Evolutionary conservation across 257 asterid genomes (phyloP).

Genomic region (Gentiana macrophylla): DNA sequence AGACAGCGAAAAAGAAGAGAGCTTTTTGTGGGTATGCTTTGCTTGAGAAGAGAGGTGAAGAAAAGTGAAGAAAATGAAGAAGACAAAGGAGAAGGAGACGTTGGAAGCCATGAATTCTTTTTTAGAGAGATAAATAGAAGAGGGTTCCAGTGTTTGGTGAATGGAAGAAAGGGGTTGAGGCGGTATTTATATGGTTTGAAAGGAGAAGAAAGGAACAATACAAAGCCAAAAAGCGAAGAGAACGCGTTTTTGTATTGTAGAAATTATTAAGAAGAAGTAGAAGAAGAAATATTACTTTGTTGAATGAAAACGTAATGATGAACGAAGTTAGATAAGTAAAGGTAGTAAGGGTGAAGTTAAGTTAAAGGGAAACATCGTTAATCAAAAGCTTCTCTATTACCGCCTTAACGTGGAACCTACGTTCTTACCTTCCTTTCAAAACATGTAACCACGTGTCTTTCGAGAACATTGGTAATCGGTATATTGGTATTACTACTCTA

Average conservation of each 20-base stretch:
- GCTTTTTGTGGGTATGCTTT: constrained; percentile 2
- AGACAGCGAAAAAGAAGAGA: constrained; percentile 24
- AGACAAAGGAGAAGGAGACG: constrained; percentile 8
- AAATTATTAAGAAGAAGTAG: no score
- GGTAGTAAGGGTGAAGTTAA: no score
- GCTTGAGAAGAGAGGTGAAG: constrained; percentile 16
- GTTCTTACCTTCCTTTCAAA: no score
- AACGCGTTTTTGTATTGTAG: constrained; percentile 41
- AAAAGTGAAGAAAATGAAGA: constrained; percentile 12
- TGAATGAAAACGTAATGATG: no score
- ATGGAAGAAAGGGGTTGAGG: neutral
- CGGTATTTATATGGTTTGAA: constrained; percentile 32
- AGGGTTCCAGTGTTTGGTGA: neutral
- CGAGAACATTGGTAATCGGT: no score
- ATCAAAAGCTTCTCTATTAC: no score
- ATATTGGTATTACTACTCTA: no score
- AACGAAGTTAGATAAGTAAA: no score
- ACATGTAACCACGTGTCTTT: no score
- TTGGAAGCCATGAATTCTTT: constrained; percentile 26
- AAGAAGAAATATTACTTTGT: neutral
- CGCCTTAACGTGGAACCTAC: no score
- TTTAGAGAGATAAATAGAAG: neutral
- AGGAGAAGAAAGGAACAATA: constrained; percentile 5
- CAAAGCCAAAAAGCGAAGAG: constrained; percentile 10
- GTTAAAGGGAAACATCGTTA: no score